Conservation (phyloP, 352 stramenopile species). For the Phytopythium helicoides region DNA sequence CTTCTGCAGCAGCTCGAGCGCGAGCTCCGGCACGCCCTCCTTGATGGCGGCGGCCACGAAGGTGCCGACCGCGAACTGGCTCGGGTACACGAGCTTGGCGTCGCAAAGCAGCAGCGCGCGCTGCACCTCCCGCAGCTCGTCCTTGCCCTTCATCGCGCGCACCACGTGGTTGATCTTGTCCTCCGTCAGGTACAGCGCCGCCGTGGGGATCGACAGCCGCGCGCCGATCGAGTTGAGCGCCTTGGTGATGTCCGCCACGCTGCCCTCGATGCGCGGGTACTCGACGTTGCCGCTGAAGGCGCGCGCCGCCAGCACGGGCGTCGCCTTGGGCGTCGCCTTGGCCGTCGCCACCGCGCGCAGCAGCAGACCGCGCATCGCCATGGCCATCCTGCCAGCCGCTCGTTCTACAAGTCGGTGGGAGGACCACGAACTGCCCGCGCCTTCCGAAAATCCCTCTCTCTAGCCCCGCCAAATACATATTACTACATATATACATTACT, state of each 20-base stretch:
- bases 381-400: too few species aligned
- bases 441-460: too few species aligned
- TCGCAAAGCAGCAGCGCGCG: conserved; percentile 75
- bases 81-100: conserved; percentile 74
- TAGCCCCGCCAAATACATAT: too few species aligned
- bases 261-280: conserved; percentile 78
- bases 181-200: conserved; percentile 74
- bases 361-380: conserved; percentile 1
- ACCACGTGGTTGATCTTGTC: conserved; percentile 85
- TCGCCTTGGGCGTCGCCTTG: not conserved
- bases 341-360: not conserved
- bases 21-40: conserved; percentile 47
- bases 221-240: conserved; percentile 66
- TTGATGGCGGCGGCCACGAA: conserved; percentile 73
- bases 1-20: conserved; percentile 66
- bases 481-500: too few species aligned
- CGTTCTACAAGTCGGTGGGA: too few species aligned
- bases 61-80: conserved; percentile 50
- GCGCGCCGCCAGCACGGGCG: conserved; percentile 19
- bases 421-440: too few species aligned
- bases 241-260: conserved; percentile 66
- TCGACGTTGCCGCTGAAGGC: conserved; percentile 82
- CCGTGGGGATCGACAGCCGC: conserved; percentile 75
- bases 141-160: conserved; percentile 72
- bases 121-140: conserved; percentile 70